phyloP scores from a whole-genome alignment of 345 rosid species.

The Isatis tinctoria region DNA sequence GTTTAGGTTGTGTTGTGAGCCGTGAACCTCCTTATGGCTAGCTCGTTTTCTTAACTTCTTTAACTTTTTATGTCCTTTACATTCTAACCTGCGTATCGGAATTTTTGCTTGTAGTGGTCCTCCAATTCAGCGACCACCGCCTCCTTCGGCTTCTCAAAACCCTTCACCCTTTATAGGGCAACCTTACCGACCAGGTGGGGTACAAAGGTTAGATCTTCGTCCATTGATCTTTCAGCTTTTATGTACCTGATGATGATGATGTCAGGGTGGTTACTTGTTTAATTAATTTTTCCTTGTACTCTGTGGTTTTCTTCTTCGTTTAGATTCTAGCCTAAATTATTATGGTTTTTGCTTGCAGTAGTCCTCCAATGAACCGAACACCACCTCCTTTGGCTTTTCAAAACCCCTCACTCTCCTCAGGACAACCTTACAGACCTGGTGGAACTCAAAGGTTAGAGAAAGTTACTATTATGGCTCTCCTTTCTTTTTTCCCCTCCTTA shows the following conservation, averaged over 20 bases:
- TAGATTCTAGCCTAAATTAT: constrained; percentile 5
- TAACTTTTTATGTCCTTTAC: constrained; percentile 10
- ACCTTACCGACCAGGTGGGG: constrained; percentile 32
- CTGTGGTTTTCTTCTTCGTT: not conserved
- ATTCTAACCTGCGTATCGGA: not conserved
- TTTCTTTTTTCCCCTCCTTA: not conserved
- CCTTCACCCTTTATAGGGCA: constrained; percentile 23
- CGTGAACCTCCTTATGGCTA: not conserved
- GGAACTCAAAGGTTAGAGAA: constrained; percentile 36
- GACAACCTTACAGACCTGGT: constrained; percentile 29
- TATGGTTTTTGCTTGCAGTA: constrained; percentile 5
- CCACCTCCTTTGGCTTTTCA: constrained; percentile 35
- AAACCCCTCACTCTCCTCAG: constrained; percentile 26
- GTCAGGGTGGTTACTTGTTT: constrained; percentile 11
- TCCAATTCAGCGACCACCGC: constrained; percentile 20
- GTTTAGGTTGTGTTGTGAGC: constrained; percentile 10
- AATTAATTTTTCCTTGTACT: not conserved
- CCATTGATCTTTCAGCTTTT: not conserved
- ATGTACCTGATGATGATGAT: constrained; percentile 7
- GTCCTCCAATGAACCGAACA: constrained; percentile 7
- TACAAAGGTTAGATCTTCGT: constrained; percentile 37
- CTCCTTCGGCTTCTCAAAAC: constrained; percentile 35
- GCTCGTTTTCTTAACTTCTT: not conserved
- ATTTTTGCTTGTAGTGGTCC: constrained; percentile 22
- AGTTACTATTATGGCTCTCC: not conserved